A percentile compares a stretch with the other conserved stretches of the same genome.
Evolutionary conservation across 2,329 filamentous ascomycete species (phyloP).

Genomic region (Cordyceps farinosa): DNA sequence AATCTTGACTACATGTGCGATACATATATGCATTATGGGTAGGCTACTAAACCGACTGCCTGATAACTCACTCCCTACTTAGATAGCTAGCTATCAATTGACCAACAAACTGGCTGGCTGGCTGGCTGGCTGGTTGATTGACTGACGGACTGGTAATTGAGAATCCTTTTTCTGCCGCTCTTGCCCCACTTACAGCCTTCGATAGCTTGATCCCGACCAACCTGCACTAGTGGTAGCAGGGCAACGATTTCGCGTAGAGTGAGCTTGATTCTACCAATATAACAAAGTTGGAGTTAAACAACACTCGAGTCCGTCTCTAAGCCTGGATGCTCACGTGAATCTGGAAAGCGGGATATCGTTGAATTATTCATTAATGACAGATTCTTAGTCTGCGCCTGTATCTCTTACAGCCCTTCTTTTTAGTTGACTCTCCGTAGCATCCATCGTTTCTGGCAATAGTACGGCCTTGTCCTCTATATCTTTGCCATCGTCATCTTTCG

Average conservation of each 20-base stretch:
- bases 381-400: neutral
- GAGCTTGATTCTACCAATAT: neutral
- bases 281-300: neutral
- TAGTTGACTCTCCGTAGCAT: constrained; percentile 4
- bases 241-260: constrained; percentile 10
- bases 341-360: neutral
- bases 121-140: too few relatives aligned
- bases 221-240: neutral
- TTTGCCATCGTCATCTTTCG: constrained; percentile 32
- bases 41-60: too few relatives aligned
- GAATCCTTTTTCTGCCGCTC: too few relatives aligned
- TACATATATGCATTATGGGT: too few relatives aligned
- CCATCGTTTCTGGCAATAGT: constrained; percentile 25
- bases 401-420: neutral
- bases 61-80: too few relatives aligned
- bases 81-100: too few relatives aligned
- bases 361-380: neutral
- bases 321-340: neutral
- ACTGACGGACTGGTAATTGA: too few relatives aligned
- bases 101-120: too few relatives aligned
- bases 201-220: too few relatives aligned
- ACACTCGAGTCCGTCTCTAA: neutral
- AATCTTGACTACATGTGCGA: too few relatives aligned
- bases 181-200: too few relatives aligned
- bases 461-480: constrained; percentile 25